A percentile compares a stretch with the other conserved stretches of the same genome.
These are phyloP conservation scores for Candida ascalaphidarum DNA, from an alignment of 805 yeast species.

Conservation along the genomic window DNA sequence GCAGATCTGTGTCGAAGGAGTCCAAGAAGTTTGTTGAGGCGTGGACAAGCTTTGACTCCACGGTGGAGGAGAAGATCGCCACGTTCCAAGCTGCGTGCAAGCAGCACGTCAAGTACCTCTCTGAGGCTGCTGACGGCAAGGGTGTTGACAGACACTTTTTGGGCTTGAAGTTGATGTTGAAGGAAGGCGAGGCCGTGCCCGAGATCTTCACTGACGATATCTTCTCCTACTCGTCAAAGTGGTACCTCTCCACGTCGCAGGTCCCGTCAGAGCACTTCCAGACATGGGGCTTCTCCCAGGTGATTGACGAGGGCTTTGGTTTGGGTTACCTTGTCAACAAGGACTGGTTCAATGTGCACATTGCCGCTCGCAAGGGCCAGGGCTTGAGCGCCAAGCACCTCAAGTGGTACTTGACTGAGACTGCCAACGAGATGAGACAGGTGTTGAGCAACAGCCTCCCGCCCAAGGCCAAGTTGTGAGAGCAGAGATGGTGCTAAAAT, in stretches of 20 bases:
- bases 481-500: not conserved
- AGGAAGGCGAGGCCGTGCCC: slow-evolving; percentile 52
- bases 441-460: slow-evolving; percentile 36
- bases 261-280: slow-evolving; percentile 72
- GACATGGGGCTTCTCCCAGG: slow-evolving; percentile 96
- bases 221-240: slow-evolving; percentile 65
- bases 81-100: slow-evolving; percentile 66
- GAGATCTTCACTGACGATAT: slow-evolving; percentile 69
- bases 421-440: slow-evolving; percentile 76
- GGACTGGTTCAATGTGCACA: slow-evolving; percentile 79
- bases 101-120: slow-evolving; percentile 67
- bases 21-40: slow-evolving; percentile 62
- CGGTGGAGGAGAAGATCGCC: slow-evolving; percentile 48
- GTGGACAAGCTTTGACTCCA: slow-evolving; percentile 51
- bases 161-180: slow-evolving; percentile 71
- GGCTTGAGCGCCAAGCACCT: slow-evolving; percentile 50
- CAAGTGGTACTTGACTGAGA: slow-evolving; percentile 60
- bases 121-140: slow-evolving; percentile 71
- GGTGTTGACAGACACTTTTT: slow-evolving; percentile 94
- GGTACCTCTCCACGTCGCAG: slow-evolving; percentile 89
- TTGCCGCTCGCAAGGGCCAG: slow-evolving; percentile 61
- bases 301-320: slow-evolving; percentile 88
- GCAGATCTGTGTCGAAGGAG: slow-evolving; percentile 73
- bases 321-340: slow-evolving; percentile 87
- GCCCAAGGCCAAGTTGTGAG: slow-evolving; percentile 31